phyloP scores from a whole-genome alignment of 108 stramenopile genomes.

The Bacterosira constricta region DNA sequence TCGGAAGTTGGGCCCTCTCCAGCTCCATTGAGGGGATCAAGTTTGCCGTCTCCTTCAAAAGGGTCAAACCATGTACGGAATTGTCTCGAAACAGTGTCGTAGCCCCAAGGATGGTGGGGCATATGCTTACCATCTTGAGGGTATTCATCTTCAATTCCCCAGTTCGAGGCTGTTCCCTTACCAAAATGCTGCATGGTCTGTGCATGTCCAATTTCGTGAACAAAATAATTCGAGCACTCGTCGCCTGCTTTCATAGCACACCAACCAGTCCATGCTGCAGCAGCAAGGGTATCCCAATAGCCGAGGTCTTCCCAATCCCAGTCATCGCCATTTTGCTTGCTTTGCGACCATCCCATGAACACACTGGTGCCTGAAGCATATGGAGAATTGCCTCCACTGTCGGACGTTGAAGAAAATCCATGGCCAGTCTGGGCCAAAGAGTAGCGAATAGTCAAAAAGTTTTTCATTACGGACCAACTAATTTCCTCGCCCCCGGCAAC shows the following conservation, averaged over 20 bases:
- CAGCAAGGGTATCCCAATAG: conserved; percentile 15
- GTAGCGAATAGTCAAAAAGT: background rate
- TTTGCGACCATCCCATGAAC: conserved; percentile 12
- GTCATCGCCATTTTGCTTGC: background rate
- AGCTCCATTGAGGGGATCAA: conserved; percentile 13
- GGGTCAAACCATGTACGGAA: conserved; percentile 19
- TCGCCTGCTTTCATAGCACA: conserved; percentile 18
- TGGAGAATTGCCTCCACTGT: background rate
- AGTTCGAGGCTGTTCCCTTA: background rate
- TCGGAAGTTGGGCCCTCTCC: conserved; percentile 5
- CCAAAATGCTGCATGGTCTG: conserved; percentile 12
- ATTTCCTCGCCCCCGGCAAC: conserved; percentile 1
- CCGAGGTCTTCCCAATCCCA: conserved; percentile 20
- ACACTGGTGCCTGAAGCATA: background rate
- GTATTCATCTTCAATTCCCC: conserved; percentile 16
- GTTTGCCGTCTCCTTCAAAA: background rate
- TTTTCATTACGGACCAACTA: background rate
- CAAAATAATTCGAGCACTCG: conserved; percentile 14
- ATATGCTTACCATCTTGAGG: background rate
- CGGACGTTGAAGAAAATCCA: background rate
- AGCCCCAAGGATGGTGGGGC: conserved; percentile 11
- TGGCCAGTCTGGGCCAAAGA: background rate
- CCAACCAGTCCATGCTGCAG: conserved; percentile 28
- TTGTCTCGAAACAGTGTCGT: background rate
- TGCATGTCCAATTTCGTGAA: conserved; percentile 18